These are phyloP conservation scores for Neurospora sp. DNA, from an alignment of 495 filamentous ascomycete species.

Conservation along the genomic window DNA sequence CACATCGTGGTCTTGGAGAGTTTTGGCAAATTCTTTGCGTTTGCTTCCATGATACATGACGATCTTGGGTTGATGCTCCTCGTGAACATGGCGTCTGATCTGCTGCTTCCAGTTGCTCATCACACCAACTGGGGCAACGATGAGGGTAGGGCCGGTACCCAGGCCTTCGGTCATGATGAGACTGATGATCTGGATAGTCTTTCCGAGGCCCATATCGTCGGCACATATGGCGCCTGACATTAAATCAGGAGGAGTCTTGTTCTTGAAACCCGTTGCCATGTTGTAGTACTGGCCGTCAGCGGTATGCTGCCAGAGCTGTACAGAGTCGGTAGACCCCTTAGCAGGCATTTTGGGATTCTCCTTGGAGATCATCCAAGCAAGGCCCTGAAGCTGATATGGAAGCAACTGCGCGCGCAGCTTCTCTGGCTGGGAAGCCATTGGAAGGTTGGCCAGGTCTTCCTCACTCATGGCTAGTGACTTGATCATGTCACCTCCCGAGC, in stretches of 20 bases:
- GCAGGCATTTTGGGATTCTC: conserved; percentile 60
- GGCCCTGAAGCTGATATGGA: conserved; percentile 75
- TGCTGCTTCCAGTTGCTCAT: conserved; percentile 92
- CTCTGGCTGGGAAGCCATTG: conserved; percentile 57
- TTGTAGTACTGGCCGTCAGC: conserved; percentile 51
- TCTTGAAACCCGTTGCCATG: conserved; percentile 65
- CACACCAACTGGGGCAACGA: conserved; percentile 73
- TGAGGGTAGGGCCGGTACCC: conserved; percentile 51
- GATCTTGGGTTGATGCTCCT: conserved; percentile 50
- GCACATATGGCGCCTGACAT: conserved; percentile 78
- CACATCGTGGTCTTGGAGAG: conserved; percentile 55
- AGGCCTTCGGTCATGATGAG: conserved; percentile 54
- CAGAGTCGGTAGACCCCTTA: conserved; percentile 49
- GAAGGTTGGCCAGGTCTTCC: conserved; percentile 60
- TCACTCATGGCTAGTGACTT: conserved; percentile 63
- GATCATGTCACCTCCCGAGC: conserved; percentile 52
- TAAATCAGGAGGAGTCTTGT: conserved; percentile 43
- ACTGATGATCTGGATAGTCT: conserved; percentile 82
- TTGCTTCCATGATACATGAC: conserved; percentile 64
- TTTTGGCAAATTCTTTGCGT: conserved; percentile 43
- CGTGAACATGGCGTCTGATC: conserved; percentile 60
- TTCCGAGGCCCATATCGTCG: conserved; percentile 93
- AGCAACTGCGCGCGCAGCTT: conserved; percentile 55
- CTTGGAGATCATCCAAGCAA: conserved; percentile 72
- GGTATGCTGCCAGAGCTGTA: conserved; percentile 71